Base-by-base conservation (phyloP, 768 basidiomycete species). In the Amanita pseudoporphyria region DNA sequence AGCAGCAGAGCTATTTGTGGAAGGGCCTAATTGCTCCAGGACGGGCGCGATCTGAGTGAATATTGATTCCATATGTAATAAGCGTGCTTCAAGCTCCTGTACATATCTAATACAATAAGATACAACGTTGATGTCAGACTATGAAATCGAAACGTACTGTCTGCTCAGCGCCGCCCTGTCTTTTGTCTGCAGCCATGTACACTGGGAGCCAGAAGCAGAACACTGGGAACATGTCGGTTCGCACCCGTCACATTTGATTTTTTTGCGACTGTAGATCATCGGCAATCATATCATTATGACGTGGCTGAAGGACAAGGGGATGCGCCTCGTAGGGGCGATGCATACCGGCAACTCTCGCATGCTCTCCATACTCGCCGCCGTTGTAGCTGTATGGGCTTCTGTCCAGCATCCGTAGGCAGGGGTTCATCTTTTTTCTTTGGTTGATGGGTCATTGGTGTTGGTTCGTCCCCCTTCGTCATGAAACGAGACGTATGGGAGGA, bases 141-240 rank as follows among this genome's bases (percentile, higher is more conserved):
- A 4, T 16, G 54, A 42, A 44, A 31, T 46, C 44, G 53, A 3
- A 47, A 74, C 89, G 55, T 62, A 92, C 89, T 92, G 89, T 72
- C 89, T 75, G 61, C 90, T 92, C 54, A 91, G 69, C 4, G 89
- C 89, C 19, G 89, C 89, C 59, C 89, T 81, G 66, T 92, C 89
- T 68, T 89, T 91, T 5, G 89, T 92, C 67, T 92, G 89, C 37
- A 90, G 71, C 89, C 89, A 92, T 38, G 85, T 87, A 61, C 89
- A 92, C 57, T 81, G 78, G 1, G 85, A 83, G 40, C 79, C 80
- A 6, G 87, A 84, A 37, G 78, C 68, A 14, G 77, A 62, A 60
- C 89, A 92, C 60, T 91, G 89, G 0, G 86, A 83, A 58, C 89
- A 92, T 9, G 82, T 84, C 10, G 89, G 89, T 61, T 92, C 89